A percentile compares a stretch with the other conserved stretches of the same genome.
Evolutionary conservation across 2,329 filamentous ascomycete genomes (phyloP).

Genomic region (Cercospora janseana): DNA sequence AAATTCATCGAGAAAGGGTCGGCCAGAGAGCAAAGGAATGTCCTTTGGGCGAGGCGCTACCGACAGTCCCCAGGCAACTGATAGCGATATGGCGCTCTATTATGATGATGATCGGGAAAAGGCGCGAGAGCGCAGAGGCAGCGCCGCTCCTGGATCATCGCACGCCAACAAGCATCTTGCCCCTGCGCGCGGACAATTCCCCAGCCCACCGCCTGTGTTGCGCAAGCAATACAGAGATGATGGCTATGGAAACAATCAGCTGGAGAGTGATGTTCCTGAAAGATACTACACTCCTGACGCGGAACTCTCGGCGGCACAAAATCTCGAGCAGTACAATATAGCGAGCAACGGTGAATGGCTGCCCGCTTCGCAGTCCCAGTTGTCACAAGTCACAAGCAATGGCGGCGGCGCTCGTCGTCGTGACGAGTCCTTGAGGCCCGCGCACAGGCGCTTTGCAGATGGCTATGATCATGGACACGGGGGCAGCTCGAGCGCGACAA

Average conservation of each 20-base stretch:
- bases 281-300: slow-evolving; percentile 36
- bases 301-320: slow-evolving; percentile 12
- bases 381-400: slow-evolving; percentile 35
- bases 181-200: slow-evolving; percentile 20
- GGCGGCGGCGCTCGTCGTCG: slow-evolving; percentile 39
- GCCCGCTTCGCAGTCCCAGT: slow-evolving; percentile 38
- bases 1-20: slow-evolving; percentile 34
- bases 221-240: slow-evolving; percentile 37
- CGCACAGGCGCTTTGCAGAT: slow-evolving; percentile 80
- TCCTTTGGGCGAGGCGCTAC: slow-evolving; percentile 47
- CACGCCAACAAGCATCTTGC: slow-evolving; percentile 35
- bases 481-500: slow-evolving; percentile 81
- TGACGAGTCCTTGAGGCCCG: slow-evolving; percentile 59
- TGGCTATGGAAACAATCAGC: slow-evolving; percentile 31
- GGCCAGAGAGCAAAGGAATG: slow-evolving; percentile 41
- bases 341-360: slow-evolving; percentile 29
- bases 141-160: slow-evolving; percentile 21
- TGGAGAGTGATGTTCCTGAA: slow-evolving; percentile 31
- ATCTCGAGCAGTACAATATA: slow-evolving; percentile 36
- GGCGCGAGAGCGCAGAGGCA: slow-evolving; percentile 22
- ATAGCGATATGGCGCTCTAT: slow-evolving; percentile 44
- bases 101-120: slow-evolving; percentile 41
- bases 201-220: slow-evolving; percentile 26
- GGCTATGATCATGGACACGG: slow-evolving; percentile 78
- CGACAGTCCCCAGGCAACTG: slow-evolving; percentile 46